Conservation (phyloP, 2,329 filamentous ascomycete genomes). For the Diaporthe capsici region DNA sequence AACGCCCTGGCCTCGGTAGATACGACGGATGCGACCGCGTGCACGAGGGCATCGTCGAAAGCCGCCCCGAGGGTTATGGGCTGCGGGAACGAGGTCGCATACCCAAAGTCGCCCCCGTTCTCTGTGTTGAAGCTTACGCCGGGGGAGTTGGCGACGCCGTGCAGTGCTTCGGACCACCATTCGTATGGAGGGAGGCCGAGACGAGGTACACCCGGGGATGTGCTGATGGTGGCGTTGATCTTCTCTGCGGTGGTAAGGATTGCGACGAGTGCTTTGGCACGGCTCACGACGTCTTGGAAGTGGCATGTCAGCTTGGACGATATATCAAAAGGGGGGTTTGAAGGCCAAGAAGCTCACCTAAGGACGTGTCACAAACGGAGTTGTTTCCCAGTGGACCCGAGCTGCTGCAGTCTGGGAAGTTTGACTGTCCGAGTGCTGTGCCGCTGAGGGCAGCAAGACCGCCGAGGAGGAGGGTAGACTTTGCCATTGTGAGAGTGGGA, state of each 20-base stretch:
- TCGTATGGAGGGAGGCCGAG: conserved; percentile 71
- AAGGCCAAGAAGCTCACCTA: not conserved
- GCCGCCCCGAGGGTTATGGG: conserved; percentile 74
- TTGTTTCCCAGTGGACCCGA: conserved; percentile 37
- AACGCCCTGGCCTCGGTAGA: conserved; percentile 75
- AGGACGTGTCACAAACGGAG: conserved; percentile 37
- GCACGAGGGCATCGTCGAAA: conserved; percentile 74
- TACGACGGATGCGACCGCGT: conserved; percentile 65
- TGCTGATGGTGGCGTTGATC: conserved; percentile 42
- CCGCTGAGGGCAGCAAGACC: not conserved
- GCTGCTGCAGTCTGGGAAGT: conserved; percentile 38
- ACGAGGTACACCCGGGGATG: conserved; percentile 63
- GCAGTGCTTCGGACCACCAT: conserved; percentile 75
- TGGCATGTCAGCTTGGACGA: not conserved
- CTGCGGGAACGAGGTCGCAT: conserved; percentile 75
- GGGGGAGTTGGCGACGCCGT: conserved; percentile 69
- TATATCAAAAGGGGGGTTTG: too few relatives aligned
- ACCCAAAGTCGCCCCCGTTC: conserved; percentile 64
- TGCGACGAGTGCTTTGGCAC: conserved; percentile 36
- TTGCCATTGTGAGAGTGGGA: conserved; percentile 16
- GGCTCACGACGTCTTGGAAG: conserved; percentile 29
- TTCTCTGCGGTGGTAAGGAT: conserved; percentile 40
- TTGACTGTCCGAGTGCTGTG: conserved; percentile 26
- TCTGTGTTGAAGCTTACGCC: conserved; percentile 58
- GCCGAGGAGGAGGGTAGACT: conserved; percentile 10